Percentiles rank a stretch among this genome's conserved stretches.
Conservation (phyloP, 2,329 filamentous ascomycete species). For the Pseudocercospora cruenta region DNA sequence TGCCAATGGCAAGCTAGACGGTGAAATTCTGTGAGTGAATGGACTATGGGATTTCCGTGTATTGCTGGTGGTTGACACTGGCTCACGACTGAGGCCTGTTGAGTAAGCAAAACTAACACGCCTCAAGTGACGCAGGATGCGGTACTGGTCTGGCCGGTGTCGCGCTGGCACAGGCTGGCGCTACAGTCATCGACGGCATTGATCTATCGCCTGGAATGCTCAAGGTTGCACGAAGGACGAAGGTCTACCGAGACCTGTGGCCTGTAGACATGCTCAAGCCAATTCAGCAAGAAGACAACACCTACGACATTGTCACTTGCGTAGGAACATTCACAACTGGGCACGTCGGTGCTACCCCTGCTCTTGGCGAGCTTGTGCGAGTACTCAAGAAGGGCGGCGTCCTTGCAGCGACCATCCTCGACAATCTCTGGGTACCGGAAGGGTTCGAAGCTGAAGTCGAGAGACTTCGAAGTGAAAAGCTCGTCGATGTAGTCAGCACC, state of each 20-base stretch:
- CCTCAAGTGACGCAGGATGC: conserved; percentile 10
- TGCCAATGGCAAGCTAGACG: conserved; percentile 19
- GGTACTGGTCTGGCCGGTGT: conserved; percentile 49
- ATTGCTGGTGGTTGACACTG: neutral
- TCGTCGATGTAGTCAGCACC: conserved; percentile 43
- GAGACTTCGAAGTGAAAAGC: conserved; percentile 39
- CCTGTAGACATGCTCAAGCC: conserved; percentile 53
- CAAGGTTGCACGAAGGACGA: conserved; percentile 53
- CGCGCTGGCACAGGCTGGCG: conserved; percentile 50
- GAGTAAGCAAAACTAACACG: neutral
- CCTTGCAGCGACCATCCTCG: conserved; percentile 57
- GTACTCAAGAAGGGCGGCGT: conserved; percentile 53
- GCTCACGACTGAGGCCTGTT: neutral
- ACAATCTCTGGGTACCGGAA: conserved; percentile 53
- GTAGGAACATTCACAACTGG: conserved; percentile 60
- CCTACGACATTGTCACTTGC: conserved; percentile 58
- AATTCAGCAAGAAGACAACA: conserved; percentile 45
- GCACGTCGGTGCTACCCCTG: conserved; percentile 56
- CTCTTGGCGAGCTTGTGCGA: conserved; percentile 56
- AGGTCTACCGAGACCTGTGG: conserved; percentile 52
- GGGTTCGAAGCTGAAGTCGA: conserved; percentile 55
- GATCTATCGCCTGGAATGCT: conserved; percentile 60
- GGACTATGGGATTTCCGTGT: neutral
- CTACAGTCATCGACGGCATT: conserved; percentile 55
- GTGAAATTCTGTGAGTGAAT: conserved; percentile 11